Percentiles rank a stretch among this genome's conserved stretches.
Conservation (phyloP, 768 basidiomycete genomes). For the Dioszegia crocea region DNA sequence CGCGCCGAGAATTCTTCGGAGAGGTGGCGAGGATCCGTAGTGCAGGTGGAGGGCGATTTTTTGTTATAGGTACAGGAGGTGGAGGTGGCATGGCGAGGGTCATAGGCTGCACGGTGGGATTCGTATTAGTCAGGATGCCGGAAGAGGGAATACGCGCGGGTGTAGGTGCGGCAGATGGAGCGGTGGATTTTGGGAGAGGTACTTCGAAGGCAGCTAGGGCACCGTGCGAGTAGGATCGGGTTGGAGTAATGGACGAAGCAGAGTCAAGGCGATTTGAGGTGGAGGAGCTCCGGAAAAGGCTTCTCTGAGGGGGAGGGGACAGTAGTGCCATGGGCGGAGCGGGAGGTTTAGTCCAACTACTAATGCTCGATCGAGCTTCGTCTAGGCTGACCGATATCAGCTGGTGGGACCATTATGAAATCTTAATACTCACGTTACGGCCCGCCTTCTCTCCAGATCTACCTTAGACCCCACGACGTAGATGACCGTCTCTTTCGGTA, state of each 20-base stretch:
- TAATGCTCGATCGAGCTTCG: conserved; percentile 25
- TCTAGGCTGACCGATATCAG: conserved; percentile 16
- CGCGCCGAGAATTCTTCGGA: conserved; percentile 15
- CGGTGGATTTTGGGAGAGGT: conserved; percentile 1
- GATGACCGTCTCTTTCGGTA: conserved; percentile 43
- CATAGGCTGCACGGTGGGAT: background rate
- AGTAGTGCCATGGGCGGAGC: conserved; percentile 12
- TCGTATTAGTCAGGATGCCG: background rate
- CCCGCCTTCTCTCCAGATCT: conserved; percentile 27
- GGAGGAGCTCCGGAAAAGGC: conserved; percentile 21
- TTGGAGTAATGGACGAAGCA: conserved; percentile 12
- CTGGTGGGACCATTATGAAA: background rate
- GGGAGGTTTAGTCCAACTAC: conserved; percentile 32
- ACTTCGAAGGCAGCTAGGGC: conserved; percentile 17
- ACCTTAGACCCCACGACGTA: conserved; percentile 41
- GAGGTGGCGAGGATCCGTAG: conserved; percentile 26
- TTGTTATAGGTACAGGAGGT: background rate
- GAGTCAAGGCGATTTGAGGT: conserved; percentile 4
- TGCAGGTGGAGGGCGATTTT: conserved; percentile 4
- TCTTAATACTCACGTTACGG: conserved; percentile 25
- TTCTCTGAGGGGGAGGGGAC: conserved; percentile 17
- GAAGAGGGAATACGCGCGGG: conserved; percentile 7
- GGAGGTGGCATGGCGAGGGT: background rate
- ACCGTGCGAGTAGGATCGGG: conserved; percentile 26
- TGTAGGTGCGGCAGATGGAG: conserved; percentile 10